Base-by-base conservation (phyloP, 345 rosid genomes). In the Bruguiera gymnorhiza region DNA sequence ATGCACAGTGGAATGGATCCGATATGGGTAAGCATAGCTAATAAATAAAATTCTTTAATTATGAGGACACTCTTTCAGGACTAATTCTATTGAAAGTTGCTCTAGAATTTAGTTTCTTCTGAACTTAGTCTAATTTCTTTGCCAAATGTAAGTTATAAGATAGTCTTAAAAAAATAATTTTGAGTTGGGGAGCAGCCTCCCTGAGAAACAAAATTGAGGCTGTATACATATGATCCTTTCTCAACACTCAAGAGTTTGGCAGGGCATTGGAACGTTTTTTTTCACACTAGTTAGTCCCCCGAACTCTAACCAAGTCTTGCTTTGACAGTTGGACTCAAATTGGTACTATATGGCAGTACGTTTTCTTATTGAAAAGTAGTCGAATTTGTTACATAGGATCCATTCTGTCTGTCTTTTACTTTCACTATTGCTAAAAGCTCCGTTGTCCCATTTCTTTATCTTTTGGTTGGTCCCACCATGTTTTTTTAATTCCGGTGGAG, bases 1-100 rank as follows among this genome's bases (percentile, higher is more conserved):
- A 85, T 43, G 73, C 74, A 16, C 89, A 75, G 16, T 88, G 89
- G 86, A 94, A 88, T 76, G 87, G 83, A 53, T 91, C 91, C 0
- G 96, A 88, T 72, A 77, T 86, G 89, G 86, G 97, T 91, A 76
- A 83, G 95, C 70, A 60, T 9, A 13, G 19, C 46, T 37, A 9
- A 24, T 73, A 32, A 5, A 20, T 39, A 20, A 54, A 34, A 27
- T 18, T 55, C 51, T 18, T 10, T 10, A 15, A 8, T 23, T 13
- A 23, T 23, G 29, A 55, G 59, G 23, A 55, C 48, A 9, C 15
- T 23, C 27, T 55, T 23, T 55, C 59, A 55, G 29, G 30, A 55
- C 59, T 55, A 13, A 55, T 55, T 23, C 15, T 55, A 29, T 13
- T 9, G 27, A 24, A 23, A 54, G 29, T 55, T 55, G 26, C 24